Evolutionary conservation across 352 stramenopile species (phyloP), one percentile per base, ranked within the genome.

Genomic region (Globisporangium carolinianum): DNA sequence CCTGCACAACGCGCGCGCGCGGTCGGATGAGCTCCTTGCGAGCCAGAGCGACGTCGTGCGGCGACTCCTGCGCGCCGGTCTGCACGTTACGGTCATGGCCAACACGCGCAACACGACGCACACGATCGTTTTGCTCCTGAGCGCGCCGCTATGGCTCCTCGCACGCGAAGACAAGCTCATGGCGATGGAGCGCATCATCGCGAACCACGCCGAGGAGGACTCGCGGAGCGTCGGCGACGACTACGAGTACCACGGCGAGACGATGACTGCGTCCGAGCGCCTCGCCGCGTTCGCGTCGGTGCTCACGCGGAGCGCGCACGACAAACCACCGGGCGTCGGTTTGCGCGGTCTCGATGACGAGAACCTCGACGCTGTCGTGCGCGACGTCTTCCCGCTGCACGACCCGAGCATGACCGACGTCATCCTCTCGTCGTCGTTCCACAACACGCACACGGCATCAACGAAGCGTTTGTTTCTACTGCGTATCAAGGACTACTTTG

Each of bases 401-500:
- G 73, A 86, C 61, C 72, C 72, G 17, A 81, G 72, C 58, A 79
- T 86, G 66, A 76, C 69, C 9, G 75, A 86, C 56, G 79, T 81
- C 48, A 81, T 86, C 58, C 71, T 79, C 47, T 81, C 75, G 32
- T 75, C 71, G 43, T 86, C 72, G 75, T 79, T 67, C 60, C 73
- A 73, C 38, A 63, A 83, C 55, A 78, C 63, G 14, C 64, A 74
- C 54, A 68, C 66, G 55, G 63, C 68, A 48, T 63, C 59, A 17
- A 75, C 66, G 38, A 75, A 74, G 38, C 72, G 72, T 2, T 65
- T 86, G 7, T 80, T 84, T 49, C 47, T 86, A 7, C 55, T 84
- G 51, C 73, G 76, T 12, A 63, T 80, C 58, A 86, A 86, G 52
- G 74, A 86, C 53, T 82, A 86, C 61, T 86, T 83, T 63, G 76